Evolutionary conservation across 768 basidiomycete genomes (phyloP), one percentile per base, ranked within the genome.

Genomic region (Rhizopogon vesiculosus): DNA sequence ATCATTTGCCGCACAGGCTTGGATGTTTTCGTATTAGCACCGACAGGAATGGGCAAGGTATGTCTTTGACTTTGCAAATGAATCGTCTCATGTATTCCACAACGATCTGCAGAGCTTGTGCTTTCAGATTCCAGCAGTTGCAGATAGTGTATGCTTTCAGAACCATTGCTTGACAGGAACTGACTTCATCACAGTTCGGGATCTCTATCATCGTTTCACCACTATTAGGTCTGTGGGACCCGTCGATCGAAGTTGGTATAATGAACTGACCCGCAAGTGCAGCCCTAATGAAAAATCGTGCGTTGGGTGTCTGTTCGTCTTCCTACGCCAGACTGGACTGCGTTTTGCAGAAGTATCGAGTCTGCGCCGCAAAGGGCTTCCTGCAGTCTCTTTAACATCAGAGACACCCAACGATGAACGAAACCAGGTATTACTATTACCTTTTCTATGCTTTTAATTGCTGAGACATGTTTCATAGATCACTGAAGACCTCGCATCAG

Each of bases 21-120:
- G 8, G 90, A 92, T 68, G 83, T 92, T 13, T 78, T 92, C 48
- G 88, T 91, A 9, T 77, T 92, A 3, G 91, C 91, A 16, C 90
- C 91, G 0, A 93, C 92, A 9, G 90, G 91, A 4, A 90, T 93
- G 87, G 92, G 91, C 35, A 93, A 93, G 79, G 91, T 86, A 35
- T 45, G 31, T 40, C 63, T 65, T 48, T 1, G 13, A 5, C 44
- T 5, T 2, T 22, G 25, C 16, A 42, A 9, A 25, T 39, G 22
- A 22, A 3, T 12, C 18, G 43, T 1, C 15, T 10, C 51, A 9
- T 13, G 22, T 50, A 45, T 52, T 43, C 44, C 18, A 19, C 38
- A 35, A 53, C 42, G 12, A 45, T 51, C 5, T 19, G 4, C 50
- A 91, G 89, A 91, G 89, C 62, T 63, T 93, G 3, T 93, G 91